Evolutionary conservation across 202 grass and related monocot species (phyloP), one percentile per base, ranked within the genome.

Genomic region (Bolboschoenoplectus hybrid): DNA sequence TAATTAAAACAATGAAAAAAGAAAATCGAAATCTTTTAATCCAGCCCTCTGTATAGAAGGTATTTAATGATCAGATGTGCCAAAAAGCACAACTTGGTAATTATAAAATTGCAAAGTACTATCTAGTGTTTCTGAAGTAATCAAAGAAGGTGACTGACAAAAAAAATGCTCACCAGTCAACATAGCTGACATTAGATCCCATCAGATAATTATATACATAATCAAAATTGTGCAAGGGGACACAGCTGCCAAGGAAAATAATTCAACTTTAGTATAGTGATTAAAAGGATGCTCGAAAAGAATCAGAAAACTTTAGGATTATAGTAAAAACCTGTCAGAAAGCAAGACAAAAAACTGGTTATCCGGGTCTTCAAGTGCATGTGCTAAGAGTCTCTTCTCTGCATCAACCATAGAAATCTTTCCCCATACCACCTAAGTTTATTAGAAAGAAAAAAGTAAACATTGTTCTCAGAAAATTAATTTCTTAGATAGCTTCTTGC

Each of bases 331-430:
- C 97, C 97, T 99, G 69, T 99, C 97, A 83, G 97, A 97, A 92
- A 99, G 97, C 89, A 99, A 92, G 62, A 99, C 86, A 89, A 99
- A 99, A 92, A 88, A 78, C 84, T 97, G 93, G 85, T 99, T 99
- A 91, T 99, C 93, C 50, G 73, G 70, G 56, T 99, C 97, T 85
- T 89, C 84, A 70, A 99, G 88, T 83, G 97, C 97, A 88, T 99
- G 91, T 12, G 93, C 97, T 86, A 99, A 91, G 77, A 99, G 88
- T 69, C 97, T 99, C 89, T 85, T 99, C 85, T 99, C 97, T 38
- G 97, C 97, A 87, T 99, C 97, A 76, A 99, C 85, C 97, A 99
- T 99, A 41, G 97, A 99, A 88, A 99, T 97, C 87, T 91, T 92
- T 77, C 97, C 97, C 97, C 97, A 99, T 16, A 92, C 88, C 76